phyloP scores from a whole-genome alignment of 371 early-diverging fungal species.

The Choanephora cucurbitarum region DNA sequence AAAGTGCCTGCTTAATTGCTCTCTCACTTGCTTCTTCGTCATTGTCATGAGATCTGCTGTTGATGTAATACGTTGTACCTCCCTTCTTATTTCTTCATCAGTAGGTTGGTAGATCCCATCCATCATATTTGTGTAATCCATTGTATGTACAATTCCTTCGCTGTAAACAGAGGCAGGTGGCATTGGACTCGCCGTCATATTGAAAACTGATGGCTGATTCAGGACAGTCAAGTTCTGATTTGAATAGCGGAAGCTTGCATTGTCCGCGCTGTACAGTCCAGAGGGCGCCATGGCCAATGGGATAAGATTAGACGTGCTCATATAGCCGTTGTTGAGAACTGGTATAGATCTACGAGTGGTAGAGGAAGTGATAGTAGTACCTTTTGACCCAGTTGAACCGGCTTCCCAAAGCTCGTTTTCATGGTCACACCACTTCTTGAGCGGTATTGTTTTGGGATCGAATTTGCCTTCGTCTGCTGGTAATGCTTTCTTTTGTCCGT shows the following conservation, averaged over 20 bases:
- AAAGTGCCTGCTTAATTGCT: conserved; percentile 73
- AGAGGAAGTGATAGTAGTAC: conserved; percentile 28
- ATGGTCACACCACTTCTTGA: conserved; percentile 88
- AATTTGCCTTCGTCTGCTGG: conserved; percentile 45
- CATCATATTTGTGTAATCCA: conserved; percentile 8
- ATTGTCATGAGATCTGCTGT: conserved; percentile 78
- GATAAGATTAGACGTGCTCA: conserved; percentile 20
- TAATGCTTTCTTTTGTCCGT: conserved; percentile 65
- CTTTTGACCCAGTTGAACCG: conserved; percentile 54
- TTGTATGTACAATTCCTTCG: conserved; percentile 11
- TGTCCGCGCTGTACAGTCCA: conserved; percentile 16
- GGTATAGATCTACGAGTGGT: conserved; percentile 27
- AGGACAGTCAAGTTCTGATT: conserved; percentile 19
- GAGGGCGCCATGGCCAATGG: conserved; percentile 10
- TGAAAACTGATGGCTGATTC: conserved; percentile 11
- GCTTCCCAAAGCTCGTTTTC: conserved; percentile 69
- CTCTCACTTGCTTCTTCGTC: conserved; percentile 87
- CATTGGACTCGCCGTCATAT: conserved; percentile 4
- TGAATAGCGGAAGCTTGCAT: conserved; percentile 28
- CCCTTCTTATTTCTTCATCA: conserved; percentile 76
- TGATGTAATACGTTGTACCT: conserved; percentile 74
- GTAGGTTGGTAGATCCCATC: conserved; percentile 47
- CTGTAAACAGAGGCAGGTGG: conserved; percentile 27
- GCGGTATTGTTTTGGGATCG: conserved; percentile 53
- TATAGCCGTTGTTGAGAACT: conserved; percentile 5